These are phyloP conservation scores for Flaveria bidentis DNA, from an alignment of 129 eudicot genomes.

Conservation along the genomic window DNA sequence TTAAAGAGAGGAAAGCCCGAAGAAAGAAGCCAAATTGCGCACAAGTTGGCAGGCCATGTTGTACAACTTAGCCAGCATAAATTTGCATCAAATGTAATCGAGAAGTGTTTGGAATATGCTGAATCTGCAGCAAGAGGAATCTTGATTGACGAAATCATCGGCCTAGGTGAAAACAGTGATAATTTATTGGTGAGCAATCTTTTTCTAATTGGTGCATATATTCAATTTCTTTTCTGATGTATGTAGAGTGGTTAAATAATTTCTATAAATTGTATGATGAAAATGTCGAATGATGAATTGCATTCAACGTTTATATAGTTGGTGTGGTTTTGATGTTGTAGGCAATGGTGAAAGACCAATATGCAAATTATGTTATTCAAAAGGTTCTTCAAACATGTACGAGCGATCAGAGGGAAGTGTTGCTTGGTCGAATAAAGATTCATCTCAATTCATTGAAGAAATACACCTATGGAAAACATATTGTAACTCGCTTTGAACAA, in stretches of 20 bases:
- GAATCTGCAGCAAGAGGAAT: slow-evolving; percentile 54
- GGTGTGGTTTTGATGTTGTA: slow-evolving; percentile 31
- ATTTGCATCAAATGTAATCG: slow-evolving; percentile 73
- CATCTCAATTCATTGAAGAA: slow-evolving; percentile 81
- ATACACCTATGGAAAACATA: slow-evolving; percentile 87
- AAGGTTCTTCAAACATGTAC: slow-evolving; percentile 68
- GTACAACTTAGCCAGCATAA: slow-evolving; percentile 72
- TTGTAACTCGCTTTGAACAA: slow-evolving; percentile 75
- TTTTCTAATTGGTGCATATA: not conserved
- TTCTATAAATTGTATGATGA: not conserved
- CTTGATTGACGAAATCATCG: slow-evolving; percentile 66
- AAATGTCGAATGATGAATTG: not conserved
- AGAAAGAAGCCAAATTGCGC: slow-evolving; percentile 58
- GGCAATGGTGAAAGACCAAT: slow-evolving; percentile 95
- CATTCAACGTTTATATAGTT: not conserved
- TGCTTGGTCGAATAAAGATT: slow-evolving; percentile 57
- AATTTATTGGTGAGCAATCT: slow-evolving; percentile 61
- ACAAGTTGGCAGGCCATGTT: slow-evolving; percentile 50
- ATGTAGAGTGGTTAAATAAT: not conserved
- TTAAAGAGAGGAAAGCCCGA: slow-evolving; percentile 58
- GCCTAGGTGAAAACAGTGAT: slow-evolving; percentile 56
- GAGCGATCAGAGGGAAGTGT: slow-evolving; percentile 50
- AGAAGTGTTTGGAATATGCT: slow-evolving; percentile 68
- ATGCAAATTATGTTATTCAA: slow-evolving; percentile 86
- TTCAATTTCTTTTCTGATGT: not conserved